A percentile compares a stretch with the other conserved stretches of the same genome.
These are phyloP conservation scores for Podila horticola DNA, from an alignment of 192 early-diverging fungal genomes.

Conservation along the genomic window DNA sequence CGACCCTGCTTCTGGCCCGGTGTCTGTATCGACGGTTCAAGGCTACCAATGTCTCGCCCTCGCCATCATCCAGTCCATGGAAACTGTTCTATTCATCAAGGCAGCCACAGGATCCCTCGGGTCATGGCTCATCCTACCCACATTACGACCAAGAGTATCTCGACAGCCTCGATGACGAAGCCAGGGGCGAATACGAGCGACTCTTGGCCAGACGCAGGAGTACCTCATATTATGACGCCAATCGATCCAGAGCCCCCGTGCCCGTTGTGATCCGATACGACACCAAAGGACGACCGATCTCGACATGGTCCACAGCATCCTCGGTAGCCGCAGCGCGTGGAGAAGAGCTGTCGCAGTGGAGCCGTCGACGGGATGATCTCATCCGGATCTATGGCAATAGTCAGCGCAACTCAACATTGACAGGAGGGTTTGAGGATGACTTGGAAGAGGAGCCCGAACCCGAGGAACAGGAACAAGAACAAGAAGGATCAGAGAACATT, in stretches of 20 bases:
- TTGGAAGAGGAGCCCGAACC: background rate
- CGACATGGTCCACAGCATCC: slow-evolving; percentile 46
- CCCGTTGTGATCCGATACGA: slow-evolving; percentile 37
- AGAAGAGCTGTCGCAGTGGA: slow-evolving; percentile 43
- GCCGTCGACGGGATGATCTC: slow-evolving; percentile 34
- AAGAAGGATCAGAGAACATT: too few species aligned
- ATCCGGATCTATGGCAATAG: slow-evolving; percentile 43
- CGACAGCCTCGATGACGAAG: slow-evolving; percentile 8
- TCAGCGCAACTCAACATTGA: slow-evolving; percentile 11
- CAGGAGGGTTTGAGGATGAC: slow-evolving; percentile 13
- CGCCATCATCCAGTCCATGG: slow-evolving; percentile 15
- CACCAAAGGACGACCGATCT: slow-evolving; percentile 39
- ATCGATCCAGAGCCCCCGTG: slow-evolving; percentile 39
- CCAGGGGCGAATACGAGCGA: slow-evolving; percentile 14
- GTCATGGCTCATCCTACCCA: background rate
- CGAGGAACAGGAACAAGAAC: background rate
- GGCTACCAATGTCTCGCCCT: slow-evolving; percentile 9
- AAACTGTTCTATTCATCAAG: slow-evolving; percentile 16
- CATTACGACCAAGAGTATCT: background rate
- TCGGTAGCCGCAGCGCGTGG: slow-evolving; percentile 44
- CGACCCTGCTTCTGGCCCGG: slow-evolving; percentile 17
- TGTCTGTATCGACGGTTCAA: slow-evolving; percentile 44
- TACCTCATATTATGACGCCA: slow-evolving; percentile 45
- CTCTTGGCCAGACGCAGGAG: slow-evolving; percentile 35
- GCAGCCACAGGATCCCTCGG: background rate